Evolutionary conservation across 164 flowering plant species (phyloP).

Genomic region (Vitis vinifera): ASM3070453v1 NC_081821.1:6212501-6213000

Average conservation of each 20-base stretch:
- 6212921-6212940: too few species aligned
- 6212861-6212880: too few species aligned
- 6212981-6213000: too few species aligned
- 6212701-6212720: too few species aligned
- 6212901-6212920: too few species aligned
- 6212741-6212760: neutral
- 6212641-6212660: constrained; percentile 76
- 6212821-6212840: too few species aligned
- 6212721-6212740: too few species aligned
- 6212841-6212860: too few species aligned
- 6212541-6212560: constrained; percentile 83
- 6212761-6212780: neutral
- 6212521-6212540: neutral
- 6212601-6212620: constrained; percentile 93
- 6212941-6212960: too few species aligned
- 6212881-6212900: too few species aligned
- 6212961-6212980: too few species aligned
- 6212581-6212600: constrained; percentile 86
- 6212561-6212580: constrained; percentile 77
- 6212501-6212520: neutral
- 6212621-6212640: constrained; percentile 74
- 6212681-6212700: neutral
- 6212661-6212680: neutral
- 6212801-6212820: too few species aligned
- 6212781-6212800: neutral